Percentiles rank a stretch among this genome's conserved stretches.
Conservation (phyloP, 2,329 filamentous ascomycete species). For the Lasiodiplodia gonubiensis region DNA sequence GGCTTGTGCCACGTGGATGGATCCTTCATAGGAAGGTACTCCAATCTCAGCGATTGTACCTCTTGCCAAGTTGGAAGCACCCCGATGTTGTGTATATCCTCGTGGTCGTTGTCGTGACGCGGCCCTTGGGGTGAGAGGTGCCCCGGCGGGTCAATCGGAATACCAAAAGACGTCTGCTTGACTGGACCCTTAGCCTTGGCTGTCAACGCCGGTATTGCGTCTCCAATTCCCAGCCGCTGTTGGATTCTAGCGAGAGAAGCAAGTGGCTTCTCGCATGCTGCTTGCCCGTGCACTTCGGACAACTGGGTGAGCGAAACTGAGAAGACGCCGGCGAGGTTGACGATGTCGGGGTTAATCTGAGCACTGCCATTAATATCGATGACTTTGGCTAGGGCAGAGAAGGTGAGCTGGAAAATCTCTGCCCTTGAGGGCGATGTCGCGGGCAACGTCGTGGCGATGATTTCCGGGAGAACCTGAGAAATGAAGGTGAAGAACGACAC, state of each 20-base stretch:
- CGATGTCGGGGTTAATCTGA: conserved; percentile 35
- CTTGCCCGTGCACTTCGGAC: not conserved
- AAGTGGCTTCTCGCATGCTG: not conserved
- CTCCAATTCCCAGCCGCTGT: conserved; percentile 23
- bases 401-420: conserved; percentile 30
- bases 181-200: not conserved
- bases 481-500: conserved; percentile 41
- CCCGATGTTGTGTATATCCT: conserved; percentile 39
- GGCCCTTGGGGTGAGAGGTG: conserved; percentile 31
- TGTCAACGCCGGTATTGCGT: not conserved
- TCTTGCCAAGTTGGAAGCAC: conserved; percentile 43
- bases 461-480: conserved; percentile 30
- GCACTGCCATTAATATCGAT: conserved; percentile 34
- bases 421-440: not conserved
- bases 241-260: conserved; percentile 7
- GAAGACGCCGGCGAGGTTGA: conserved; percentile 18
- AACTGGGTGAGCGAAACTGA: not conserved
- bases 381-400: conserved; percentile 33
- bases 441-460: not conserved
- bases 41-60: conserved; percentile 47
- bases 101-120: conserved; percentile 43
- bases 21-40: conserved; percentile 39
- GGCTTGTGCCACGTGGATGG: not conserved
- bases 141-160: conserved; percentile 34
- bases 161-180: not conserved